Evolutionary conservation across 768 basidiomycete species (phyloP), one percentile per base, ranked within the genome.

Genomic region (Boletus patriciae): DNA sequence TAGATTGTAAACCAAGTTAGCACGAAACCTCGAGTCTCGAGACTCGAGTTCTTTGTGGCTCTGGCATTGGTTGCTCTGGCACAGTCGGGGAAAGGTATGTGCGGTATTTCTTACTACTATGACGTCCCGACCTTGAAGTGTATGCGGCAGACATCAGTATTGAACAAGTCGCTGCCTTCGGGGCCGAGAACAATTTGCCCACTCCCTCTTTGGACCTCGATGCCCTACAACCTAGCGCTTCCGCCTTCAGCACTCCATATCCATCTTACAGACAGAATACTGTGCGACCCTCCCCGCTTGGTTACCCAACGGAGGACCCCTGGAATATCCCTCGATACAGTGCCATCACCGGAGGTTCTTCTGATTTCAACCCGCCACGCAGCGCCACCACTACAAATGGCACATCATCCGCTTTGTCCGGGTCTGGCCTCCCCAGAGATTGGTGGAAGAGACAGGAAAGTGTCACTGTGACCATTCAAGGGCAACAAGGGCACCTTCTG

Each of bases 1-100:
- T 51, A 95, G 93, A 95, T 98, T 64, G 88, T 97, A 54, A 93
- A 90, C 71, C 78, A 95, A 21, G 92, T 94, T 50, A 91, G 90
- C 72, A 86, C 87, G 34, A 81, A 82, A 56, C 80, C 90, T 43
- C 80, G 87, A 49, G 88, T 98, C 37, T 91, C 92, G 9, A 91
- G 85, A 62, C 83, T 88, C 54, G 94, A 98, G 68, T 95, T 96
- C 77, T 95, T 90, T 69, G 90, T 95, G 12, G 91, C 93, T 11
- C 73, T 98, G 25, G 92, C 91, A 12, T 78, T 98, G 15, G 92
- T 91, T 44, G 91, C 92, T 3, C 76, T 96, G 5, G 92, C 91
- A 6, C 94, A 98, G 72, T 76, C 83, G 6, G 87, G 85, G 4
- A 86, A 87, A 81, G 91, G 91, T 89, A 54, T 25, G 73, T 63